A percentile compares a stretch with the other conserved stretches of the same genome.
Evolutionary conservation across 2,329 filamentous ascomycete species (phyloP).

Genomic region (Aspergillus tubingensis): DNA sequence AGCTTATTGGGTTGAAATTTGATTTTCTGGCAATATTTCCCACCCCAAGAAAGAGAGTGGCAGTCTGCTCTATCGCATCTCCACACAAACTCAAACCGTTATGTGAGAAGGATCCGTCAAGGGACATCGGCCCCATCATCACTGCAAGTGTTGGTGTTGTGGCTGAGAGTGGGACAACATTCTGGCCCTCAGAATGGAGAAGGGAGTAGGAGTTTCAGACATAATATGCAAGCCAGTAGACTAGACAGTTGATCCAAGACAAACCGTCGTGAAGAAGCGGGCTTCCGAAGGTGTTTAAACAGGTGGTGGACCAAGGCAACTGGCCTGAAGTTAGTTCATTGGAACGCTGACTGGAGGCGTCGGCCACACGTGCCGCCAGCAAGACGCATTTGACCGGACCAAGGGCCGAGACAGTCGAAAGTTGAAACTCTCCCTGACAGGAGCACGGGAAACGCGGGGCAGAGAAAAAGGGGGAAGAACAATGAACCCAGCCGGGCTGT

Average conservation of each 20-base stretch:
- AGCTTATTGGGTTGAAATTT: background rate
- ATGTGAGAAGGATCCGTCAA: too few species aligned
- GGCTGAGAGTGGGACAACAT: background rate
- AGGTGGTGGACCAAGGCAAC: background rate
- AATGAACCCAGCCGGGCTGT: background rate
- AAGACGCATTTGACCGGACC: slow-evolving; percentile 4
- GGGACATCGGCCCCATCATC: too few species aligned
- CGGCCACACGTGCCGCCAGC: slow-evolving; percentile 16
- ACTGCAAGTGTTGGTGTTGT: background rate
- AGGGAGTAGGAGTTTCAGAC: background rate
- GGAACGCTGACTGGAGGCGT: slow-evolving; percentile 1
- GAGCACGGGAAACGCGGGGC: slow-evolving; percentile 12
- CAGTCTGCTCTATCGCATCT: too few species aligned
- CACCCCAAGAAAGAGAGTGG: too few species aligned
- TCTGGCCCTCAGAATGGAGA: background rate
- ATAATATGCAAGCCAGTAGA: background rate
- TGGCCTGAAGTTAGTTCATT: background rate
- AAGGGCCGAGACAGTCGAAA: slow-evolving; percentile 9
- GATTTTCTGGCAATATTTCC: background rate
- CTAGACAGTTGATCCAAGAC: background rate
- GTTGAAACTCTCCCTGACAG: slow-evolving; percentile 4
- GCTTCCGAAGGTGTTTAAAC: background rate
- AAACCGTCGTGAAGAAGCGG: background rate
- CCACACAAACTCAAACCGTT: too few species aligned
- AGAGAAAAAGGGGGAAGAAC: slow-evolving; percentile 9